A percentile compares a stretch with the other conserved stretches of the same genome.
Evolutionary conservation across 768 basidiomycete species (phyloP).

Genomic region (Chalciporus sphaerocephalus): DNA sequence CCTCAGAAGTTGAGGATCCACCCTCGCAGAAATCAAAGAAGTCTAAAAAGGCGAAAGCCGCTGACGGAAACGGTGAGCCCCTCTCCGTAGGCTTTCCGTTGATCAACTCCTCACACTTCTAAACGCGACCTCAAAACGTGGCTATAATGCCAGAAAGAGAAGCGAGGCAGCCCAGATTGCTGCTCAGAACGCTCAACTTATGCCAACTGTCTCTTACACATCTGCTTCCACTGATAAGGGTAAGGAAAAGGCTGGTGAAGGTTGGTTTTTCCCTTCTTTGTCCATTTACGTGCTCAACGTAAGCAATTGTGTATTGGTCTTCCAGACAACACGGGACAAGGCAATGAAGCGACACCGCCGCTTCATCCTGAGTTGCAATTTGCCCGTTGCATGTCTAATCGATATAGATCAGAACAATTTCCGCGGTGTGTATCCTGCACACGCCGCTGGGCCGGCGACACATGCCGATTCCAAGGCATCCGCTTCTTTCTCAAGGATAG

Average conservation of each 20-base stretch:
- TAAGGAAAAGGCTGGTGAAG: constrained; percentile 42
- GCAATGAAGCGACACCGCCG: constrained; percentile 28
- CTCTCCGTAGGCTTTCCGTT: constrained; percentile 1
- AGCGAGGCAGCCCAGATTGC: constrained; percentile 63
- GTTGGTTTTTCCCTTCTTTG: constrained; percentile 24
- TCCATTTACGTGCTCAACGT: constrained; percentile 1
- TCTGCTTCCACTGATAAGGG: constrained; percentile 37
- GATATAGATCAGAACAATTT: constrained; percentile 67
- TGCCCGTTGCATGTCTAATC: constrained; percentile 80
- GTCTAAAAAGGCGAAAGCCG: constrained; percentile 37
- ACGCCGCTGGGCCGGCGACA: constrained; percentile 83
- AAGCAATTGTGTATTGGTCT: constrained; percentile 29
- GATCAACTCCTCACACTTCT: constrained; percentile 12
- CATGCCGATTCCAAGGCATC: constrained; percentile 83
- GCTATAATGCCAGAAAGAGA: constrained; percentile 69
- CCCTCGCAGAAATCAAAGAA: constrained; percentile 46
- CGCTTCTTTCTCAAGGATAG: constrained; percentile 68
- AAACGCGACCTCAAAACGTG: constrained; percentile 53
- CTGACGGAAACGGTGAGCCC: constrained; percentile 32
- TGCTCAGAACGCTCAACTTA: constrained; percentile 53
- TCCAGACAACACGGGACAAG: constrained; percentile 28
- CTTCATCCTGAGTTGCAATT: constrained; percentile 68
- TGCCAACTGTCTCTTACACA: constrained; percentile 44
- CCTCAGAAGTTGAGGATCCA: constrained; percentile 38
- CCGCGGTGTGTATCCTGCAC: constrained; percentile 82